These are phyloP conservation scores for Colletotrichum sp. DNA, from an alignment of 2,329 filamentous ascomycete species.

Conservation along the genomic window DNA sequence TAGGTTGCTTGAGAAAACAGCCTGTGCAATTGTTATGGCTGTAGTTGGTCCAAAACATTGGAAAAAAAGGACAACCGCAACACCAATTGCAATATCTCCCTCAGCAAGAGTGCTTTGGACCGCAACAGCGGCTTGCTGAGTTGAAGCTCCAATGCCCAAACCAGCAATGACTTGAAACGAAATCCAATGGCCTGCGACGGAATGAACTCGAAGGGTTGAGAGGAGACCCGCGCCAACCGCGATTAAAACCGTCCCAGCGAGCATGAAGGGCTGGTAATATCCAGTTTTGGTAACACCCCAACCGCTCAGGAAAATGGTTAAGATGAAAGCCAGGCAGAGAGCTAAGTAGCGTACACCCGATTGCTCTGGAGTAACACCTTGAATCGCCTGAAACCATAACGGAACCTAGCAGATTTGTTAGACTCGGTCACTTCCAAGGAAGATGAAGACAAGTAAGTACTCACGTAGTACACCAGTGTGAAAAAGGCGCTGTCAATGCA, in stretches of 20 bases:
- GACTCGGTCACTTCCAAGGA: neutral
- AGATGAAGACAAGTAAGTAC: neutral
- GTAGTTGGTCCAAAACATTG: constrained; percentile 8
- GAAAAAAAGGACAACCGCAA: neutral
- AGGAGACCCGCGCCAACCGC: constrained; percentile 26
- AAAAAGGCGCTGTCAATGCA: constrained; percentile 20
- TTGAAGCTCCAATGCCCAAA: neutral
- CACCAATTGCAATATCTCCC: neutral
- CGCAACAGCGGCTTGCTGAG: constrained; percentile 7
- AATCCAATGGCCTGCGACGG: constrained; percentile 37
- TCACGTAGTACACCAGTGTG: constrained; percentile 5
- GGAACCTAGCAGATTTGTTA: constrained; percentile 25
- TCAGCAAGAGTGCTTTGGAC: neutral
- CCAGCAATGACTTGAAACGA: constrained; percentile 20
- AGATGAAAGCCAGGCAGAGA: constrained; percentile 29
- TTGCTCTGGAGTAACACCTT: constrained; percentile 32
- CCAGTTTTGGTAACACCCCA: constrained; percentile 31
- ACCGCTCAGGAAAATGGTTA: constrained; percentile 26
- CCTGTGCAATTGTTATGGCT: neutral
- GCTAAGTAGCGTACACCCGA: constrained; percentile 36
- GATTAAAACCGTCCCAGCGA: constrained; percentile 29
- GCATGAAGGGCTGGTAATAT: constrained; percentile 40
- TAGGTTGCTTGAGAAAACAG: neutral
- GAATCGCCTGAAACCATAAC: constrained; percentile 40
- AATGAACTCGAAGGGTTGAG: constrained; percentile 18